These are phyloP conservation scores for Imleria badia DNA, from an alignment of 768 basidiomycete genomes.

Conservation along the genomic window DNA sequence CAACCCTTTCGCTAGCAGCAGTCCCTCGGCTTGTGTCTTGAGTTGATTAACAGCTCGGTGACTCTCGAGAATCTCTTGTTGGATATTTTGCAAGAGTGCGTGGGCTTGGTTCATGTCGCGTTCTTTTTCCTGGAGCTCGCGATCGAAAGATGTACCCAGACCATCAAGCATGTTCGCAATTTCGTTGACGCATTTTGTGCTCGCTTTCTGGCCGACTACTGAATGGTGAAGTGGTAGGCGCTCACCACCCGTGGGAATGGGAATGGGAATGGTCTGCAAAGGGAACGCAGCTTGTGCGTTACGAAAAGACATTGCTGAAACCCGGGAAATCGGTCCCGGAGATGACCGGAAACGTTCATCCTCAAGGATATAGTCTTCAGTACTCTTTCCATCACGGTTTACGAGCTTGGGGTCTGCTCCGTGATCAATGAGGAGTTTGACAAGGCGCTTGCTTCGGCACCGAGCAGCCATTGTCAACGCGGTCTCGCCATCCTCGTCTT, in stretches of 20 bases:
- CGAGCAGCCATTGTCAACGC: slow-evolving; percentile 95
- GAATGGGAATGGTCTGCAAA: slow-evolving; percentile 43
- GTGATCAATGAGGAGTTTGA: slow-evolving; percentile 93
- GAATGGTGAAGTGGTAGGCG: slow-evolving; percentile 82
- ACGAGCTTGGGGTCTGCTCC: slow-evolving; percentile 94
- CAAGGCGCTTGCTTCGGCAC: slow-evolving; percentile 91
- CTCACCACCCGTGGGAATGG: slow-evolving; percentile 48
- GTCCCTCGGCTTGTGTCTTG: slow-evolving; percentile 62
- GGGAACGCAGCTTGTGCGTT: slow-evolving; percentile 57
- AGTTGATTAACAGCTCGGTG: slow-evolving; percentile 74
- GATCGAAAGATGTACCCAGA: slow-evolving; percentile 87
- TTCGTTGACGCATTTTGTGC: slow-evolving; percentile 81
- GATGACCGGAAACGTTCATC: slow-evolving; percentile 96
- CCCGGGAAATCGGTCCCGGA: slow-evolving; percentile 72
- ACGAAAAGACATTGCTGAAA: slow-evolving; percentile 67
- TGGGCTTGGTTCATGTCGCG: slow-evolving; percentile 89
- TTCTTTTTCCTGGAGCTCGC: slow-evolving; percentile 89
- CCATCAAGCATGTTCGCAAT: slow-evolving; percentile 84
- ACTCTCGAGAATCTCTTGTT: slow-evolving; percentile 86
- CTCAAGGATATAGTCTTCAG: slow-evolving; percentile 98
- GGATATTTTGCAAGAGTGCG: slow-evolving; percentile 80
- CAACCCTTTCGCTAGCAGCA: slow-evolving; percentile 56
- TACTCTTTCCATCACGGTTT: slow-evolving; percentile 93
- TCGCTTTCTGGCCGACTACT: slow-evolving; percentile 79
- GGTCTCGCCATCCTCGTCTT: slow-evolving; percentile 98